phyloP scores from a whole-genome alignment of 768 basidiomycete species.

The Boletus subparvulus region DNA sequence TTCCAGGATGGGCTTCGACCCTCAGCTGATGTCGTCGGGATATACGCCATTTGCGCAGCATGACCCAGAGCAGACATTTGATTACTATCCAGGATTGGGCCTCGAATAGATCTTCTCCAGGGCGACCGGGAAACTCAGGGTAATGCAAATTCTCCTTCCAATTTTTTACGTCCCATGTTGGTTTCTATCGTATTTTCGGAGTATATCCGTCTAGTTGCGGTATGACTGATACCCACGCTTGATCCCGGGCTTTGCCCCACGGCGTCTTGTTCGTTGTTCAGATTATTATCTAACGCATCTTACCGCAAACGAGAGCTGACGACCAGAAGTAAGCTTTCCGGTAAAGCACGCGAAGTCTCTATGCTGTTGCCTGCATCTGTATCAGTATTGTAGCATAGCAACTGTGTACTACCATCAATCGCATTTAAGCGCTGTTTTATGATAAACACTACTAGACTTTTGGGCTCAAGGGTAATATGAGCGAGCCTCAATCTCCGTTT shows the following conservation, averaged over 20 bases:
- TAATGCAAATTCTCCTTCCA: not conserved
- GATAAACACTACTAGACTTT: not conserved
- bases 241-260: not conserved
- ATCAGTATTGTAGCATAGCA: constrained; percentile 26
- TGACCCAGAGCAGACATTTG: constrained; percentile 26
- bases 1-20: constrained; percentile 24
- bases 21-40: constrained; percentile 23
- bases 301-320: constrained; percentile 2
- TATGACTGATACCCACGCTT: constrained; percentile 16
- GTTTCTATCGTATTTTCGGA: constrained; percentile 6
- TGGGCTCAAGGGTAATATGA: not conserved
- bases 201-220: constrained; percentile 16
- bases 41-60: constrained; percentile 34
- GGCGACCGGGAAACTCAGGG: not conserved
- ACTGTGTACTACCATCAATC: constrained; percentile 18
- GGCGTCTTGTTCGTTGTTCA: not conserved
- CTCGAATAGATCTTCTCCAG: constrained; percentile 20
- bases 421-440: constrained; percentile 1
- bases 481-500: not conserved
- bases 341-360: constrained; percentile 1
- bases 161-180: not conserved
- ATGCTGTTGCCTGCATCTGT: constrained; percentile 7
- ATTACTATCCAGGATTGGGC: constrained; percentile 28
- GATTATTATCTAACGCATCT: constrained; percentile 4
- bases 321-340: constrained; percentile 9